Conservation (phyloP, 495 filamentous ascomycete species). For the Trichoderma gamsii region DNA sequence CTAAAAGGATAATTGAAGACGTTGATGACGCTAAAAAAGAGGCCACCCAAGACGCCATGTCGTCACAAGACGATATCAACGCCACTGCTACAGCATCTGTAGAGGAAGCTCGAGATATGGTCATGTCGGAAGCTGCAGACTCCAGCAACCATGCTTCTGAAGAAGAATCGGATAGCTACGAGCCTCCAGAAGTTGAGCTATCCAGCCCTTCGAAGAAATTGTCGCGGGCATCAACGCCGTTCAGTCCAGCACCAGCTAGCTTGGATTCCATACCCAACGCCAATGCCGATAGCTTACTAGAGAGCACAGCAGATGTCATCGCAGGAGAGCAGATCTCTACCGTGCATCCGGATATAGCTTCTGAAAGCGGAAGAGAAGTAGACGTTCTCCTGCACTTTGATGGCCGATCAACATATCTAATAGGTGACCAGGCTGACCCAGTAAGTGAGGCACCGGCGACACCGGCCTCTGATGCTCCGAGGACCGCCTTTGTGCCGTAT, state of each 20-base stretch:
- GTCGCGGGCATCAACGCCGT: background rate
- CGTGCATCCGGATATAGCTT: slow-evolving; percentile 3
- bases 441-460: slow-evolving; percentile 7
- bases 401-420: background rate
- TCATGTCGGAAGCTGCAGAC: slow-evolving; percentile 10
- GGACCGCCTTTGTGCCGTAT: slow-evolving; percentile 59
- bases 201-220: background rate
- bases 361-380: slow-evolving; percentile 13
- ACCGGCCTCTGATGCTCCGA: slow-evolving; percentile 2
- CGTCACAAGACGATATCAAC: background rate
- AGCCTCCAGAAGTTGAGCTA: slow-evolving; percentile 7
- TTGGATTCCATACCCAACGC: slow-evolving; percentile 3
- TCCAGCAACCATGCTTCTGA: slow-evolving; percentile 14
- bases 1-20: background rate
- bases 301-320: background rate
- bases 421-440: slow-evolving; percentile 10
- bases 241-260: slow-evolving; percentile 16
- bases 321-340: background rate
- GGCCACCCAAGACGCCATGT: background rate
- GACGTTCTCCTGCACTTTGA: background rate
- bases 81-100: background rate
- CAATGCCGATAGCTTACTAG: background rate
- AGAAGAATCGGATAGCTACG: slow-evolving; percentile 7
- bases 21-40: background rate
- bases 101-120: background rate